A percentile compares a stretch with the other conserved stretches of the same genome.
Conservation (phyloP, 148 eudicot species). For the Camellia japonica region DNA sequence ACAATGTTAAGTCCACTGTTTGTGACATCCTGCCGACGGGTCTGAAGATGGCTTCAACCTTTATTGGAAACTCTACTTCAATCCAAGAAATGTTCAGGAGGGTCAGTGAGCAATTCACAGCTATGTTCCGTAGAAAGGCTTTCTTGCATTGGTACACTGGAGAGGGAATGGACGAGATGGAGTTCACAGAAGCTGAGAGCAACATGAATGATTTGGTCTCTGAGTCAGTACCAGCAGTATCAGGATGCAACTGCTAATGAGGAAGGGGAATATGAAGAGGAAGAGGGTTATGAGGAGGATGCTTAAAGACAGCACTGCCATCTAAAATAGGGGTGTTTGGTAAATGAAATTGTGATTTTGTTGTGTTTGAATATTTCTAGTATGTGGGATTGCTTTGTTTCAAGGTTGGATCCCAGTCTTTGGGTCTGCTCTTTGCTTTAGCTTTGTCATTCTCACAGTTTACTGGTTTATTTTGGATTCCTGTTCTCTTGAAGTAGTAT, state of each 20-base stretch:
- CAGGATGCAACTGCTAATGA: constrained; percentile 57
- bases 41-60: constrained; percentile 49
- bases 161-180: constrained; percentile 60
- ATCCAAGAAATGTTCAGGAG: constrained; percentile 59
- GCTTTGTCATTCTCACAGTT: not conserved
- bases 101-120: constrained; percentile 57
- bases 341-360: not conserved
- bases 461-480: not conserved
- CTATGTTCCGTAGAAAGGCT: constrained; percentile 58
- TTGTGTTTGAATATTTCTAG: not conserved
- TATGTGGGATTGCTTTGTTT: constrained; percentile 9
- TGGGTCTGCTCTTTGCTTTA: not conserved
- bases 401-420: not conserved
- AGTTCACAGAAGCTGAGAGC: constrained; percentile 57
- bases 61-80: constrained; percentile 51
- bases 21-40: constrained; percentile 59
- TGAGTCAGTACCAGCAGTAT: constrained; percentile 56
- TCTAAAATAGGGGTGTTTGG: not conserved
- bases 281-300: constrained; percentile 25
- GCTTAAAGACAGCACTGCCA: constrained; percentile 12
- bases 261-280: constrained; percentile 48
- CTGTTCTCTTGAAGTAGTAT: not conserved
- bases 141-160: constrained; percentile 64
- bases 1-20: constrained; percentile 57
- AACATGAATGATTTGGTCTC: constrained; percentile 59